Conservation (phyloP, 108 stramenopile genomes). For the Cyclotella choctawhatcheeana region DNA sequence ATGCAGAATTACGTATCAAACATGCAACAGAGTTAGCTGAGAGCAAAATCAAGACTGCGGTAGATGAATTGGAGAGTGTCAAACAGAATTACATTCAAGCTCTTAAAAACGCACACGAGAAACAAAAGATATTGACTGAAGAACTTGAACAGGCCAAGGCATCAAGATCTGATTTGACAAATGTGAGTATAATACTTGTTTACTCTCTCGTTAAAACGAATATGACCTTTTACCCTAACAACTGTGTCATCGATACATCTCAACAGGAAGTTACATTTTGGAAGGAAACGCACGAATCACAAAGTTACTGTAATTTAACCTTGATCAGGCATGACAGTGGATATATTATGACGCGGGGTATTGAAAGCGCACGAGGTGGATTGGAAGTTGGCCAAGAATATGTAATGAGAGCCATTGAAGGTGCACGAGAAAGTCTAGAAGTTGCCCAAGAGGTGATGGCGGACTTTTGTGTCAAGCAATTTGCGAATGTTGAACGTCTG, state of each 20-base stretch:
- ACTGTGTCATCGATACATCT: not conserved
- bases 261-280: conserved; percentile 41
- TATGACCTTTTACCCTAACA: not conserved
- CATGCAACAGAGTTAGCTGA: too few species aligned
- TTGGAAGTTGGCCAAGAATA: conserved; percentile 18
- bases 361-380: conserved; percentile 22
- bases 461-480: conserved; percentile 8
- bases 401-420: conserved; percentile 21
- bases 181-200: conserved; percentile 27
- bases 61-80: conserved; percentile 11
- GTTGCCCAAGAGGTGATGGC: conserved; percentile 18
- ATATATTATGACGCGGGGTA: conserved; percentile 18
- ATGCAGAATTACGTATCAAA: too few species aligned
- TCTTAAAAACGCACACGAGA: conserved; percentile 12
- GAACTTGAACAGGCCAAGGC: conserved; percentile 18
- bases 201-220: not conserved
- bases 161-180: conserved; percentile 21
- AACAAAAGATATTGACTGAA: conserved; percentile 11
- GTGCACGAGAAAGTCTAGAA: conserved; percentile 20
- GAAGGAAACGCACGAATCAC: conserved; percentile 13
- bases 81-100: not conserved
- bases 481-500: conserved; percentile 4
- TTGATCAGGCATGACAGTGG: conserved; percentile 41
- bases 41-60: conserved; percentile 4
- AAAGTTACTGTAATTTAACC: conserved; percentile 34